Conservation (phyloP, 1,284 basidiomycete genomes). For the Wallemia ichthyophaga region DNA sequence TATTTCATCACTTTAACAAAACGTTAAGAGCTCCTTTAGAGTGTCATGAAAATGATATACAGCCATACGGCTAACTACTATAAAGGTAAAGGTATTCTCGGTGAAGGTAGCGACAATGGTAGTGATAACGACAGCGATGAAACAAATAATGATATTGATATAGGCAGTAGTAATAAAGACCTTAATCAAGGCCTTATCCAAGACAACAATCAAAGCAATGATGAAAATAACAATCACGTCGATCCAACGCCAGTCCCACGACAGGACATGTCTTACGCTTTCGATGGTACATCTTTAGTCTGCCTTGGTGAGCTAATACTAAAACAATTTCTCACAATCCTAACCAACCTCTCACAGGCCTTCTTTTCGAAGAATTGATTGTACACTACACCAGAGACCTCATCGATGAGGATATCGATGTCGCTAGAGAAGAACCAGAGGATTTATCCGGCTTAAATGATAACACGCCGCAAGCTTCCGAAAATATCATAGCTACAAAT, state of each 20-base stretch:
- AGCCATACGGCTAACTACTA: neutral
- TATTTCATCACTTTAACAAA: neutral
- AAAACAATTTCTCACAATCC: neutral
- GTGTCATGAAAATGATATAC: neutral
- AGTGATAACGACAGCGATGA: too few relatives aligned
- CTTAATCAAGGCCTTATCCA: too few relatives aligned
- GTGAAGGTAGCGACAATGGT: neutral
- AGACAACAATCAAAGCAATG: too few relatives aligned
- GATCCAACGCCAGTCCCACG: neutral
- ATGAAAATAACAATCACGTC: too few relatives aligned
- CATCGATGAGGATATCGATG: neutral
- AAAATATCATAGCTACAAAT: too few relatives aligned
- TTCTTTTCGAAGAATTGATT: neutral
- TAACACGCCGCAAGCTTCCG: too few relatives aligned
- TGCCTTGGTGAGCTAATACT: neutral
- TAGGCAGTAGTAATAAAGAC: too few relatives aligned
- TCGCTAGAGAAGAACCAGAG: too few relatives aligned
- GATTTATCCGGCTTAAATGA: too few relatives aligned
- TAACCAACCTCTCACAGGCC: neutral
- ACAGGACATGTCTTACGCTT: neutral
- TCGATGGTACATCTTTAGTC: neutral
- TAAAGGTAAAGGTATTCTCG: neutral
- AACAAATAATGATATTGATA: too few relatives aligned
- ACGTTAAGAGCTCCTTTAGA: neutral
- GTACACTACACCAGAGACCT: neutral